phyloP scores from a whole-genome alignment of 2,329 filamentous ascomycete species.

The Talaromyces sp. region DNA sequence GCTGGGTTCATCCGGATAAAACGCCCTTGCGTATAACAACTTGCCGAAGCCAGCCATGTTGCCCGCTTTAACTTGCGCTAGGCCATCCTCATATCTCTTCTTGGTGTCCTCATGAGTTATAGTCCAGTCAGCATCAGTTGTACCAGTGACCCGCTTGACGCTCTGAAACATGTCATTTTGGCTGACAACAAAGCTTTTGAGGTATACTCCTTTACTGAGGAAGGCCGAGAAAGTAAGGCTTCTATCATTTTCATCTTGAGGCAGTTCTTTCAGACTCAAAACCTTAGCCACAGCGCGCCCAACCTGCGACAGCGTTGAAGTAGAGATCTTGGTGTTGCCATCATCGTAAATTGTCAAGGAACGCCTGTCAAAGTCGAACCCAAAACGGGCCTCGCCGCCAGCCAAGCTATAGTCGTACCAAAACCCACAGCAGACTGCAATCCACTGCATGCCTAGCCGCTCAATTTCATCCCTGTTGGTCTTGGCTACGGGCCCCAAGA shows the following conservation, averaged over 20 bases:
- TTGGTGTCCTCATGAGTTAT: slow-evolving; percentile 37
- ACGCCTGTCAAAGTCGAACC: slow-evolving; percentile 50
- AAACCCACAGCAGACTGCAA: slow-evolving; percentile 47
- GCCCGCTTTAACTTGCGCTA: not conserved
- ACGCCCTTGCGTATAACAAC: not conserved
- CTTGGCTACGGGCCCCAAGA: slow-evolving; percentile 33
- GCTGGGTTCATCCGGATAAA: not conserved
- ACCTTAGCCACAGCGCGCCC: slow-evolving; percentile 53
- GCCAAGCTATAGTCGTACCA: slow-evolving; percentile 56
- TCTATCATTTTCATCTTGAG: slow-evolving; percentile 37
- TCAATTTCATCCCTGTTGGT: slow-evolving; percentile 30
- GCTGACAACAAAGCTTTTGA: slow-evolving; percentile 56
- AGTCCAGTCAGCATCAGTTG: slow-evolving; percentile 59
- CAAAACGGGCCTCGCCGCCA: slow-evolving; percentile 36
- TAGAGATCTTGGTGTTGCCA: slow-evolving; percentile 56
- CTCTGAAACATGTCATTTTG: slow-evolving; percentile 65
- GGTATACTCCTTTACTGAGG: slow-evolving; percentile 50
- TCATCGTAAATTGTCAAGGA: slow-evolving; percentile 52
- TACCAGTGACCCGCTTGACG: slow-evolving; percentile 56
- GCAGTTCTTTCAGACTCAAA: slow-evolving; percentile 45
- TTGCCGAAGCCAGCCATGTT: slow-evolving; percentile 8
- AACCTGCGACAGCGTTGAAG: slow-evolving; percentile 58
- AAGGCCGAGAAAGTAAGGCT: slow-evolving; percentile 43
- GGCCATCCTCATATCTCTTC: not conserved
- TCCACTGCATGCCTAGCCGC: slow-evolving; percentile 42